Evolutionary conservation across 1,139 yeast species (phyloP).

Genomic region (Sugiyamaella sp.): DNA sequence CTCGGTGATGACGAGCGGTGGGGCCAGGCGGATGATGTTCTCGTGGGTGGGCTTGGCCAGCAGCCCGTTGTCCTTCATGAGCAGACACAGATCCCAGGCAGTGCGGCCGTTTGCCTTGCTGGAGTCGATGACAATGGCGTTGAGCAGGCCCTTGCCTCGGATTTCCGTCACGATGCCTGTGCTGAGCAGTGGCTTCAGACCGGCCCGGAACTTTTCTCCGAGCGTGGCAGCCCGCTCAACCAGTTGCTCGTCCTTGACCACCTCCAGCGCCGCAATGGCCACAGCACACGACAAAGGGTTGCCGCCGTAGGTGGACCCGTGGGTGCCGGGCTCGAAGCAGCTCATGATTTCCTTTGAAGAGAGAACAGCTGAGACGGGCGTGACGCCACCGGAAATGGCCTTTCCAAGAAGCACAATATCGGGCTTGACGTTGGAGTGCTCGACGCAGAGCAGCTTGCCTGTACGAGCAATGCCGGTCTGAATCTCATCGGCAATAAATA

Average conservation of each 20-base stretch:
- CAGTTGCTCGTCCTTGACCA: constrained; percentile 82
- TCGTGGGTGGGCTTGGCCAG: constrained; percentile 98
- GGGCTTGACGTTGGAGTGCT: constrained; percentile 83
- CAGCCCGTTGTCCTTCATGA: constrained; percentile 87
- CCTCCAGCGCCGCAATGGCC: constrained; percentile 92
- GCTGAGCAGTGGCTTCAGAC: constrained; percentile 62
- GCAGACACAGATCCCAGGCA: constrained; percentile 94
- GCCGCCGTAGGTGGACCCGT: constrained; percentile 98
- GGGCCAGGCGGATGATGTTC: constrained; percentile 92
- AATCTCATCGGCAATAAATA: constrained; percentile 93
- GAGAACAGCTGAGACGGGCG: constrained; percentile 89
- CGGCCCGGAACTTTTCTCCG: constrained; percentile 71
- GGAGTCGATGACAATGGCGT: constrained; percentile 91
- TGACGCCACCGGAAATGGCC: constrained; percentile 94
- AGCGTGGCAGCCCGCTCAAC: constrained; percentile 74
- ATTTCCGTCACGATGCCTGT: constrained; percentile 80
- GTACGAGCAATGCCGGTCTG: constrained; percentile 99
- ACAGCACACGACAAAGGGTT: constrained; percentile 94
- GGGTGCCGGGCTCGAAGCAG: constrained; percentile 92
- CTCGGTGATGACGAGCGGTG: constrained; percentile 89
- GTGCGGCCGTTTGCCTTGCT: constrained; percentile 82
- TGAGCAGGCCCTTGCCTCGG: constrained; percentile 87
- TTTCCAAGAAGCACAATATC: constrained; percentile 88
- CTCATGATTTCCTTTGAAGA: constrained; percentile 88
- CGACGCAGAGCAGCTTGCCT: constrained; percentile 89